Evolutionary conservation across 2,329 filamentous ascomycete genomes (phyloP).

Genomic region (Orbilia brochopaga): DNA sequence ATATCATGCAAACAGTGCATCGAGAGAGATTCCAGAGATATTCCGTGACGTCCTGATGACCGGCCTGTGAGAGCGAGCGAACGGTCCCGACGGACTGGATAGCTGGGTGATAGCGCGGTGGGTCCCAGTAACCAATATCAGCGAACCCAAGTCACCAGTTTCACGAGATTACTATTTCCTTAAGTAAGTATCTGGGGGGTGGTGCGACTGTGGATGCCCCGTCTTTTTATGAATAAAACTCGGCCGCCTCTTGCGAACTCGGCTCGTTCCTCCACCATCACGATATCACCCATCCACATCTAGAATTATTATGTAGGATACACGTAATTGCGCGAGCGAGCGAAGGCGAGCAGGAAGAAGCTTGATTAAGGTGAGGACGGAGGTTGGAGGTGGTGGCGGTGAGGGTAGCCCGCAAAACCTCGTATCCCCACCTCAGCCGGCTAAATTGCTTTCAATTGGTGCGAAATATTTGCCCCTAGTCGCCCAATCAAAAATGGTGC

Average conservation of each 20-base stretch:
- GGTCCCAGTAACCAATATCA: too few species aligned
- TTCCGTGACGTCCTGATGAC: constrained; percentile 24
- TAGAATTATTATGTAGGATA: too few species aligned
- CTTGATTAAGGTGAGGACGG: constrained; percentile 11
- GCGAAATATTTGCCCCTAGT: constrained; percentile 37
- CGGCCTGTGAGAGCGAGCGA: neutral
- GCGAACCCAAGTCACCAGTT: too few species aligned
- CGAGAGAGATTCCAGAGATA: constrained; percentile 48
- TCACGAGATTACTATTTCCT: too few species aligned
- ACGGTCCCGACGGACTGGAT: neutral
- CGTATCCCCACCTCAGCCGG: constrained; percentile 35
- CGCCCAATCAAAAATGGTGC: constrained; percentile 37
- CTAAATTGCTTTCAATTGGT: constrained; percentile 51
- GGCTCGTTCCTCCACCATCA: too few species aligned
- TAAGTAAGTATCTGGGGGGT: too few species aligned
- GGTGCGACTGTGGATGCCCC: too few species aligned
- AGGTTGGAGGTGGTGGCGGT: constrained; percentile 49
- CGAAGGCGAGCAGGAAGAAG: neutral
- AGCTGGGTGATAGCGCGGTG: constrained; percentile 1
- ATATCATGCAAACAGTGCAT: constrained; percentile 20
- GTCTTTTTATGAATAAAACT: too few species aligned
- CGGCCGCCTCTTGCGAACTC: too few species aligned
- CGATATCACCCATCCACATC: too few species aligned
- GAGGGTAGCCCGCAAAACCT: constrained; percentile 15
- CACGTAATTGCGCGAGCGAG: neutral